Base-by-base conservation (phyloP, 1,284 basidiomycete genomes). In the Macrocybe sp. region DNA sequence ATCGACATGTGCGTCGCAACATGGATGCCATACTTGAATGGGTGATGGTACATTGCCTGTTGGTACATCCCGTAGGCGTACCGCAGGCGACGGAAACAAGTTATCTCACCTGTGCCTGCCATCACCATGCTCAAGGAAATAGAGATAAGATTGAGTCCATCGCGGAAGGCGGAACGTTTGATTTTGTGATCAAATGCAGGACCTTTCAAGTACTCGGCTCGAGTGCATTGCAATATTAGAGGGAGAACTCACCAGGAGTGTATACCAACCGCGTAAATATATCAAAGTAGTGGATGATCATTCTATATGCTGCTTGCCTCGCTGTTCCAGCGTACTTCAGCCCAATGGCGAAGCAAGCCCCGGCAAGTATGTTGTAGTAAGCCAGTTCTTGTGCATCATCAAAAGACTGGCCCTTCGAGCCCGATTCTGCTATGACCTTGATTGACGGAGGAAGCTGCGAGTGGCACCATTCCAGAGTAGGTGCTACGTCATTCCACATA, bases 41-140 rank as follows among this genome's bases (percentile, higher is more conserved):
- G 75, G 30, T 83, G 84, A 52, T 88, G 85, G 60, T 90, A 87
- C 74, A 92, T 86, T 29, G 71, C 62, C 43, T 82, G 83, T 49
- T 88, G 85, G 60, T 89, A 87, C 73, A 92, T 86, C n/a, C 93
- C 95, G 61, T 95, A 97, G 3, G 89, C 85, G 59, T 90, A 84
- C 22, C 97, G 82, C 9, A 98, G 75, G n/a, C 93, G 80, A 30
- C 92, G 83, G 28, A 99, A 74, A 52, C 92, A 87, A 44, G 88
- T 89, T 39, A 98, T 81, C 63, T 99, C 93, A 8, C 97, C 97
- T 0, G 93, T 97, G 2, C 97, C 97, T 0, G 94, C 91, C 89
- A 98, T 93, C 44, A 98, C 87, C 74, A 96, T 88, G 55, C 86
- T 85, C 29, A 97, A 69, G 2, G 93, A 78, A 35, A 97, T 75